These are phyloP conservation scores for Colletotrichum scovillei DNA, from an alignment of 2,329 filamentous ascomycete species.

Conservation along the genomic window DNA sequence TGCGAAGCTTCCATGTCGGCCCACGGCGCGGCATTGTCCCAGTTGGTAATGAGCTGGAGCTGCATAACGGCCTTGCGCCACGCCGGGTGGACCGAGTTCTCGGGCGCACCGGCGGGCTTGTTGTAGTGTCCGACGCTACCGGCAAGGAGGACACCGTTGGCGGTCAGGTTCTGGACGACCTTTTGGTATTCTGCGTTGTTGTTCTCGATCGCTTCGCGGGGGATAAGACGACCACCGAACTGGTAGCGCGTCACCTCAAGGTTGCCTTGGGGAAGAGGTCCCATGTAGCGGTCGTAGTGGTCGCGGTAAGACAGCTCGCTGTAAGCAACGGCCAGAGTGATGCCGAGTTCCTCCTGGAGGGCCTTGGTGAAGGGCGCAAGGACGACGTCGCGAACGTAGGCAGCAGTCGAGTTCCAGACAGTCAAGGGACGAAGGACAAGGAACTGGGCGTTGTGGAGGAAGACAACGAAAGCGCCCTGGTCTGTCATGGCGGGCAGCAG, in stretches of 20 bases:
- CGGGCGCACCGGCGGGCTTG: conserved; percentile 42
- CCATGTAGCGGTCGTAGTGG: conserved; percentile 49
- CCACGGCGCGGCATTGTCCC: conserved; percentile 39
- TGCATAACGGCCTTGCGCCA: conserved; percentile 50
- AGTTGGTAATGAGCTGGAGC: conserved; percentile 43
- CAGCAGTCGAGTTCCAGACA: conserved; percentile 42
- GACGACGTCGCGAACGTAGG: conserved; percentile 41
- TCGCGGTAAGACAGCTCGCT: conserved; percentile 45
- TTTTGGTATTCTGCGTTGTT: conserved; percentile 43
- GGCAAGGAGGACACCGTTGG: conserved; percentile 44
- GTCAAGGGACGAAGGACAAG: conserved; percentile 53
- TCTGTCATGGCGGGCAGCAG: conserved; percentile 59
- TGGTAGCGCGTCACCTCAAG: conserved; percentile 46
- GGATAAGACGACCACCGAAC: conserved; percentile 51
- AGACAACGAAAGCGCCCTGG: conserved; percentile 60
- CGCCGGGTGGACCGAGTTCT: conserved; percentile 50
- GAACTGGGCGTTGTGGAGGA: conserved; percentile 56
- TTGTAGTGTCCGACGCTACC: conserved; percentile 46
- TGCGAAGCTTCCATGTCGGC: conserved; percentile 42
- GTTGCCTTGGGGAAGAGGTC: conserved; percentile 47
- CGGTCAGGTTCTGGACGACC: conserved; percentile 45
- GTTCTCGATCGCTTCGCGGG: conserved; percentile 44
- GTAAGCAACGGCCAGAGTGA: conserved; percentile 40
- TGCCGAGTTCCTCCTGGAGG: conserved; percentile 39
- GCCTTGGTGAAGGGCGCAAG: conserved; percentile 45